These are phyloP conservation scores for Diutina ranongensis DNA, from an alignment of 1,139 yeast genomes.

Conservation along the genomic window DNA sequence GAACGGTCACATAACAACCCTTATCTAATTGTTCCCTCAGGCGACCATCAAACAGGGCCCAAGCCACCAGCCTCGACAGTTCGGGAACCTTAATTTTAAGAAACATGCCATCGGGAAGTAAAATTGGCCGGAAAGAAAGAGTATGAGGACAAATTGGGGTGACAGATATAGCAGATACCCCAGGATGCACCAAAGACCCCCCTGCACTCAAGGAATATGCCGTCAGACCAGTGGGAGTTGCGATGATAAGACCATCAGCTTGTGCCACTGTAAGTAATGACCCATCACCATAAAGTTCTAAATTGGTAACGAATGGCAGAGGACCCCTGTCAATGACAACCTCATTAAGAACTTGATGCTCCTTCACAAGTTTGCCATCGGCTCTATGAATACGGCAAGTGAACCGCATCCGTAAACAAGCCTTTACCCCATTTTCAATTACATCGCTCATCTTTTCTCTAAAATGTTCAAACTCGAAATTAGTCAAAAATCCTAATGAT, in stretches of 20 bases:
- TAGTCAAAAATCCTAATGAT: slow-evolving; percentile 71
- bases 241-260: slow-evolving; percentile 81
- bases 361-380: slow-evolving; percentile 49
- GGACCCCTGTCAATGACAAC: slow-evolving; percentile 83
- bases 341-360: slow-evolving; percentile 76
- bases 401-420: slow-evolving; percentile 73
- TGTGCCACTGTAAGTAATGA: slow-evolving; percentile 73
- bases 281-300: slow-evolving; percentile 77
- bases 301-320: slow-evolving; percentile 73
- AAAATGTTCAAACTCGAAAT: slow-evolving; percentile 63
- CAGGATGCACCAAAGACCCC: slow-evolving; percentile 83
- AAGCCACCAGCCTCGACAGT: slow-evolving; percentile 64
- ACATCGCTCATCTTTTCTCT: slow-evolving; percentile 43
- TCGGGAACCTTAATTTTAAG: slow-evolving; percentile 64
- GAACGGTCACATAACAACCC: slow-evolving; percentile 69
- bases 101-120: slow-evolving; percentile 78
- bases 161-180: slow-evolving; percentile 77
- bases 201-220: slow-evolving; percentile 89
- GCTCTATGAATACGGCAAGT: slow-evolving; percentile 54
- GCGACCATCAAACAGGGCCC: slow-evolving; percentile 89
- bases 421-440: slow-evolving; percentile 58
- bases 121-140: slow-evolving; percentile 74
- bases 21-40: slow-evolving; percentile 55
- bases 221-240: slow-evolving; percentile 89
- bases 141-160: slow-evolving; percentile 94